Evolutionary conservation across 75 land plant genomes (phyloP), one percentile per base, ranked within the genome.

Genomic region (Pinus albicaulis): DNA sequence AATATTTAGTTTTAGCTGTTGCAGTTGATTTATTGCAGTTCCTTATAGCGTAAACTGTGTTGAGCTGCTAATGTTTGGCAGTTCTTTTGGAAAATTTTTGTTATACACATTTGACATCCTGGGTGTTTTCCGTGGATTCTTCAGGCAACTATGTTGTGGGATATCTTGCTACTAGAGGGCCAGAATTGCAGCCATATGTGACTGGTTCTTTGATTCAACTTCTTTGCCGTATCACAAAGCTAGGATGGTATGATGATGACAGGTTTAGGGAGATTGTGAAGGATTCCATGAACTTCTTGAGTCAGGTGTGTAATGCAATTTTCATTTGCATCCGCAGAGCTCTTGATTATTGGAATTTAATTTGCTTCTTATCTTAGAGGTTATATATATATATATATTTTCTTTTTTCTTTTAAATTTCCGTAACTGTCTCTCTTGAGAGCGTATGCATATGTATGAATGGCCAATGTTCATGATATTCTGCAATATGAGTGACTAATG

Each of bases 181-280:
- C 90, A 34, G 89, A 91, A 73, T 64, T 95, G 80, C 94, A 91
- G 81, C 76, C 87, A 61, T 95, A 93, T 82, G 98, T 95, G 16
- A 88, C 84, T 74, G 86, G 83, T 61, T 91, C 92, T 31, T 78
- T 95, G 73, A 89, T 95, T 76, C 98, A 93, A 72, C 88, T 95
- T 19, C 78, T 95, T 55, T 91, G 94, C 64, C 92, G 98, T 44
- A 77, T 95, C 26, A 95, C 98, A 73, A 95, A 93, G 78, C 86
- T 95, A 78, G 97, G 94, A 8, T 95, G 98, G 98, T 84, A 91
- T 79, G 94, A 95, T 81, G 98, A 95, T 84, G 98, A 95, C 77
- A 83, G 89, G 80, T 95, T 95, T 31, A 86, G 87, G 69, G 98
- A 93, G 11, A 75, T 90, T 22, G 91, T 89, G 20, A 91, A 91